Evolutionary conservation across 352 stramenopile species (phyloP).

Genomic region (Phytophthora cryptogea): DNA sequence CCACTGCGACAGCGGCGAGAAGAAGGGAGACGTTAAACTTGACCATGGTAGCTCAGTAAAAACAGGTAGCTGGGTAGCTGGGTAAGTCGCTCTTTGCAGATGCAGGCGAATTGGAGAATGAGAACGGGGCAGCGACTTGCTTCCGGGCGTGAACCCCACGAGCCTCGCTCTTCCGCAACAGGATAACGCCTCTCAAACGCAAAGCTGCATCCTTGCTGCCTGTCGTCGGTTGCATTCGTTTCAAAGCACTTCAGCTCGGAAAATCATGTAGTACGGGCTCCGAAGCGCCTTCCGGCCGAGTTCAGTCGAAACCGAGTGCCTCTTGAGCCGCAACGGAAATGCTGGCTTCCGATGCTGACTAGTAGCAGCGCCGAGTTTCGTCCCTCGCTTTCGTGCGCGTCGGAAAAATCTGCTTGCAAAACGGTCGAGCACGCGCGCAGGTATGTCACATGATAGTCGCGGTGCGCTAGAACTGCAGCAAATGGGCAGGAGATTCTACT

Average conservation of each 20-base stretch:
- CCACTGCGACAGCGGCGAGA: slow-evolving; percentile 24
- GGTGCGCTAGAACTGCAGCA: background rate
- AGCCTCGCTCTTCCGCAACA: background rate
- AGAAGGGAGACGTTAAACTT: slow-evolving; percentile 39
- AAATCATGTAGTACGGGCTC: slow-evolving; percentile 6
- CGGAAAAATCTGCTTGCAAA: slow-evolving; percentile 1
- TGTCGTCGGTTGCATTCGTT: slow-evolving; percentile 11
- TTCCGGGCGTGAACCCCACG: background rate
- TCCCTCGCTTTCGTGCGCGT: background rate
- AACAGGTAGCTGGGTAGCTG: slow-evolving; percentile 16
- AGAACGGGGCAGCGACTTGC: slow-evolving; percentile 4
- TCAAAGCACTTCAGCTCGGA: slow-evolving; percentile 1
- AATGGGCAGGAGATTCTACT: too few relatives aligned
- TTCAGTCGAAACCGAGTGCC: background rate
- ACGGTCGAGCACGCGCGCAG: background rate
- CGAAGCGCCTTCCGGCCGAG: background rate
- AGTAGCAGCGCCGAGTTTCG: background rate
- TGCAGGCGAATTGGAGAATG: slow-evolving; percentile 38
- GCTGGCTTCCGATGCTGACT: background rate
- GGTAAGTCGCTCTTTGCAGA: slow-evolving; percentile 33
- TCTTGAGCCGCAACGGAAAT: background rate
- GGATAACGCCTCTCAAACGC: slow-evolving; percentile 2
- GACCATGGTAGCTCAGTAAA: slow-evolving; percentile 33
- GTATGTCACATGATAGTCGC: background rate
- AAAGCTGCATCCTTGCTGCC: background rate